phyloP scores from a whole-genome alignment of 2,329 filamentous ascomycete species.

The Byssothecium circinans region DNA sequence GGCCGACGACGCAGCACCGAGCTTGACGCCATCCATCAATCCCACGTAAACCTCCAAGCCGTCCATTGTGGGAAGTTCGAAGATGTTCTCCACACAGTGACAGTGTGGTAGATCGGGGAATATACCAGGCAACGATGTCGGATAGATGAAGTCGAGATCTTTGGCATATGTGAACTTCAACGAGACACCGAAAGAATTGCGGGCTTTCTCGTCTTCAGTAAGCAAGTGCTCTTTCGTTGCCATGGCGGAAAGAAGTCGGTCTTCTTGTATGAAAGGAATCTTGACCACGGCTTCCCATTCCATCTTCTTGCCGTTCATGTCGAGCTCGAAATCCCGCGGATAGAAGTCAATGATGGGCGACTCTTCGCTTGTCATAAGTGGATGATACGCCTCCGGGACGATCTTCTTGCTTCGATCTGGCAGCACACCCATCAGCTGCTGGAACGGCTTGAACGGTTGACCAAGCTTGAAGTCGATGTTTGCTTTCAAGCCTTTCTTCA shows the following conservation, averaged over 20 bases:
- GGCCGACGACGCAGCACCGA: conserved; percentile 81
- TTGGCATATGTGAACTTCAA: conserved; percentile 89
- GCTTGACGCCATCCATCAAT: conserved; percentile 78
- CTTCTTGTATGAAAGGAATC: conserved; percentile 97
- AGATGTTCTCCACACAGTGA: conserved; percentile 93
- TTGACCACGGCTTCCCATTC: conserved; percentile 99
- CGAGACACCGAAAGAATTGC: conserved; percentile 89
- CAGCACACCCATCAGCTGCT: conserved; percentile 97
- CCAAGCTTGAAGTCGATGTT: conserved; percentile 91
- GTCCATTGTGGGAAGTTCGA: conserved; percentile 89
- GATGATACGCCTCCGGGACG: conserved; percentile 82
- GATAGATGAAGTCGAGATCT: conserved; percentile 78
- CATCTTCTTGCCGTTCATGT: conserved; percentile 99
- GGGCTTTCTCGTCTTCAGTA: conserved; percentile 73
- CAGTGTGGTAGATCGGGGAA: conserved; percentile 89
- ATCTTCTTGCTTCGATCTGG: conserved; percentile 97
- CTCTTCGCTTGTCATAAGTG: conserved; percentile 85
- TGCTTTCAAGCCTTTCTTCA: conserved; percentile 82
- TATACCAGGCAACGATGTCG: conserved; percentile 82
- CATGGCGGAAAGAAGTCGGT: conserved; percentile 82
- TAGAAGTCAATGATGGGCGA: conserved; percentile 99
- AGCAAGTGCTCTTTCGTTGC: conserved; percentile 77
- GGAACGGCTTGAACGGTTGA: conserved; percentile 90
- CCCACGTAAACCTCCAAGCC: conserved; percentile 84
- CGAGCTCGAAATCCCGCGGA: conserved; percentile 91